A percentile compares a stretch with the other conserved stretches of the same genome.
Evolutionary conservation across 257 asterid species (phyloP).

Genomic region (Cruciata laevipes): DNA sequence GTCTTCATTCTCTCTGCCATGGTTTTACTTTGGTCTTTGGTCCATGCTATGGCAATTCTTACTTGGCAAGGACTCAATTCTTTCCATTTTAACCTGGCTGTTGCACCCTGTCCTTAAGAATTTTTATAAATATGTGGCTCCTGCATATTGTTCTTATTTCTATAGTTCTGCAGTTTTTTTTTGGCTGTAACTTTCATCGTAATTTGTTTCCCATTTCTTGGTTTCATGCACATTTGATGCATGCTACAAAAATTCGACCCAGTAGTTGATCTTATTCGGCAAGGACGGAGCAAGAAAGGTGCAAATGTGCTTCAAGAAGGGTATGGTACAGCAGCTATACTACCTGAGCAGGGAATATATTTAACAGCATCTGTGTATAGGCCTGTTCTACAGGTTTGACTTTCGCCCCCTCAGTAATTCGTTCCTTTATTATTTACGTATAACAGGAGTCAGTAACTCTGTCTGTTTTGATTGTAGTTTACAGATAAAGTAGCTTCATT

Average conservation of each 20-base stretch:
- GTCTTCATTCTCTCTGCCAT: background rate
- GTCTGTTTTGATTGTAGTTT: slow-evolving; percentile 50
- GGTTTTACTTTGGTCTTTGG: background rate
- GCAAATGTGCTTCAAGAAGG: slow-evolving; percentile 91
- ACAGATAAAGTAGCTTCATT: slow-evolving; percentile 86
- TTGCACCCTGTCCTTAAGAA: too few relatives aligned
- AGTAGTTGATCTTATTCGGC: slow-evolving; percentile 72
- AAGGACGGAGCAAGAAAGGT: slow-evolving; percentile 88
- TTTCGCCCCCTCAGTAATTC: background rate
- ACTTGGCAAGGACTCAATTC: background rate
- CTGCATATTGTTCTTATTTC: background rate
- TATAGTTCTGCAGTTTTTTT: background rate
- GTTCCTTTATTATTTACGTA: background rate
- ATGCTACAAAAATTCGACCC: slow-evolving; percentile 19
- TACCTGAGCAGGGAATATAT: slow-evolving; percentile 97
- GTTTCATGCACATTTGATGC: background rate
- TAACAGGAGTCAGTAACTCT: background rate
- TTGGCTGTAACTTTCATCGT: background rate
- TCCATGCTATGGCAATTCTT: background rate
- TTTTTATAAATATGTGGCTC: background rate
- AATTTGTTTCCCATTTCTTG: background rate
- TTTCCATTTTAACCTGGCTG: background rate
- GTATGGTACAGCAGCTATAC: slow-evolving; percentile 83
- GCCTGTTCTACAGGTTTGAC: slow-evolving; percentile 86
- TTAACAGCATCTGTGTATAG: slow-evolving; percentile 93